Base-by-base conservation (phyloP, 2,329 filamentous ascomycete genomes). In the Neonectria magnoliae region DNA sequence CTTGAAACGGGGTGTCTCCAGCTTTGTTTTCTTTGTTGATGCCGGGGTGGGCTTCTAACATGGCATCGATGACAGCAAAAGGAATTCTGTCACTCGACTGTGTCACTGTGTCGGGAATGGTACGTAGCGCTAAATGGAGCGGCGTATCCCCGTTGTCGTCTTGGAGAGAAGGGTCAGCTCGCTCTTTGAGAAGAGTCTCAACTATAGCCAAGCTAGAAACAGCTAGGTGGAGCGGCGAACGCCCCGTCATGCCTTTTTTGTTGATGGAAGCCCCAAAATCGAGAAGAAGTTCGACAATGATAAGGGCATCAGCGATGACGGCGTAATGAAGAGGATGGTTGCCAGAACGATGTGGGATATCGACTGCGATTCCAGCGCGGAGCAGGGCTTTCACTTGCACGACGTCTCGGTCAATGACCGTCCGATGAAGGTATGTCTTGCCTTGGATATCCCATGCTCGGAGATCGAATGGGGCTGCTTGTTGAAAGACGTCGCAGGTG, bases 91-190 rank as follows among this genome's bases (percentile, higher is more conserved):
- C 31, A 5, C 11, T 33, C 10, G 31, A 10, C 31, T 11, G 31
- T 33, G 31, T 33, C 31, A 10, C 31, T 33, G 31, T 11, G 31
- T 33, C 31, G 31, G 10, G 11, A 31, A 13, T 9, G 22, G 22
- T 4, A 11, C 33, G 22, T n/a, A 60, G 7, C 4, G 20, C 41
- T 11, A 54, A 16, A 38, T 60, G 57, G 29, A 60, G 57, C 1
- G 58, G 50, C 1, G 41, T 60, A 8, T 60, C 42, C 2, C 58
- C 58, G 14, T 47, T 50, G 13, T 42, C 31, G 20, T 60, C 58
- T 38, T 55, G 50, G 2, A 36, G 8, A 1, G 41, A 54, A 4
- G 31, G 4, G 9, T 41, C 31, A 7, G 55, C 44, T 5, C 31
- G 20, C 20, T 38, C 6, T 1, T 36, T 5, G 7, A 54, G 13